Percentiles rank a stretch among this genome's conserved stretches.
These are phyloP conservation scores for Saururus chinensis DNA, from an alignment of 164 flowering plant genomes.

Conservation along the genomic window DNA sequence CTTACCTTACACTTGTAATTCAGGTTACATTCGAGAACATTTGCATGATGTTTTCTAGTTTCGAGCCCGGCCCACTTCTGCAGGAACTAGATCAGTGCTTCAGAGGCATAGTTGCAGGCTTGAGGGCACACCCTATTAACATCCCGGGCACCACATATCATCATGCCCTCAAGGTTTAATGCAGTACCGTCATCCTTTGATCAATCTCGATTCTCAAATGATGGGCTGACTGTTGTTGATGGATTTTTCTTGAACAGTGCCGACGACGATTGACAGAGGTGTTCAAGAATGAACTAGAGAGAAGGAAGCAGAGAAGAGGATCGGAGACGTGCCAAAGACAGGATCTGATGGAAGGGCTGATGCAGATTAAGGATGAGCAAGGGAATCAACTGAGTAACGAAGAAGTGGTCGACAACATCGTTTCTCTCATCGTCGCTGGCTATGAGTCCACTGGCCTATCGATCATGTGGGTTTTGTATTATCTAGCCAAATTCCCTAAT, in stretches of 20 bases:
- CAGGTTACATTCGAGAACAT: slow-evolving; percentile 38
- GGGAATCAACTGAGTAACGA: slow-evolving; percentile 32
- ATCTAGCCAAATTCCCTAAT: slow-evolving; percentile 38
- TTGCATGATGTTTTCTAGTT: slow-evolving; percentile 28
- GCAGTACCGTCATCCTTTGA: background rate
- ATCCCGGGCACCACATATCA: slow-evolving; percentile 41
- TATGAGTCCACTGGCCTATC: slow-evolving; percentile 37
- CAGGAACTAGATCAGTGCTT: slow-evolving; percentile 22
- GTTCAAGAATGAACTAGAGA: slow-evolving; percentile 29
- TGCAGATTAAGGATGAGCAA: slow-evolving; percentile 32
- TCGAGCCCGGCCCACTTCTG: slow-evolving; percentile 35
- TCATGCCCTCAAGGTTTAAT: slow-evolving; percentile 29
- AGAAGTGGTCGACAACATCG: slow-evolving; percentile 50
- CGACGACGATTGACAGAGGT: slow-evolving; percentile 24
- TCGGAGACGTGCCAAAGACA: background rate
- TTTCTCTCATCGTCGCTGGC: slow-evolving; percentile 35
- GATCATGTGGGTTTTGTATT: slow-evolving; percentile 42
- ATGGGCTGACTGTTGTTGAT: background rate
- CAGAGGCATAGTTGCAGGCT: slow-evolving; percentile 26
- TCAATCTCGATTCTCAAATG: background rate
- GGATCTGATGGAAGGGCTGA: slow-evolving; percentile 49
- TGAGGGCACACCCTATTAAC: slow-evolving; percentile 35
- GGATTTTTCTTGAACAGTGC: slow-evolving; percentile 21
- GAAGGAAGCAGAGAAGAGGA: slow-evolving; percentile 19
- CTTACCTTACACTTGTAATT: background rate